Conservation (phyloP, 2,329 filamentous ascomycete species). For the Fusarium ramigenum region DNA sequence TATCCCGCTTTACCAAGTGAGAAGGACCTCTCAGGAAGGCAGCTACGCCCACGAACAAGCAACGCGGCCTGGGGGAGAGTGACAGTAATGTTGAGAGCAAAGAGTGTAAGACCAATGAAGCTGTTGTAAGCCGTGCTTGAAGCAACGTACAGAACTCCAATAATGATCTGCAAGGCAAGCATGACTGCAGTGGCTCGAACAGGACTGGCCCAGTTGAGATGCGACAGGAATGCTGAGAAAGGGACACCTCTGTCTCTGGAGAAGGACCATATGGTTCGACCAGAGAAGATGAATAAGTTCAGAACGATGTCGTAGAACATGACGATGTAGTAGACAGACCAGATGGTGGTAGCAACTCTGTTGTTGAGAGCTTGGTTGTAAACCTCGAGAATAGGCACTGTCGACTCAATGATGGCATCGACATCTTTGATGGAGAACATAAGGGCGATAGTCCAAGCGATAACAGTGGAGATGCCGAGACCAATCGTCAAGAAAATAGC, state of each 20-base stretch:
- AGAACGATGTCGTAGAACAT: slow-evolving; percentile 43
- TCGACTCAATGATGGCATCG: slow-evolving; percentile 35
- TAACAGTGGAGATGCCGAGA: slow-evolving; percentile 33
- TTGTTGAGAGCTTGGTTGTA: slow-evolving; percentile 40
- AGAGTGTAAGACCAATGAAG: slow-evolving; percentile 38
- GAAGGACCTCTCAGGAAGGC: slow-evolving; percentile 38
- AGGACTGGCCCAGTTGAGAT: slow-evolving; percentile 36
- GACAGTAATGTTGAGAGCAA: slow-evolving; percentile 41
- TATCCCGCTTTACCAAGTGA: slow-evolving; percentile 40
- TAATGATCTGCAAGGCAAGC: slow-evolving; percentile 40
- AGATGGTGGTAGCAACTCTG: slow-evolving; percentile 39
- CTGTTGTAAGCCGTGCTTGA: slow-evolving; percentile 40
- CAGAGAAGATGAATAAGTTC: slow-evolving; percentile 40
- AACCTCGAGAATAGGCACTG: slow-evolving; percentile 39
- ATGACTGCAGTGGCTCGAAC: slow-evolving; percentile 40
- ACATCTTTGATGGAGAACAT: slow-evolving; percentile 41
- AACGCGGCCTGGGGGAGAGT: slow-evolving; percentile 36
- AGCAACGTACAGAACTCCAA: slow-evolving; percentile 38
- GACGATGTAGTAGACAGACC: slow-evolving; percentile 39
- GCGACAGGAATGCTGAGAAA: slow-evolving; percentile 32
- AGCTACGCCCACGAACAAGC: slow-evolving; percentile 35
- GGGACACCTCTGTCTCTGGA: slow-evolving; percentile 40
- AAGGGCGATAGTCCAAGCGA: slow-evolving; percentile 39
- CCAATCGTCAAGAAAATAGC: slow-evolving; percentile 40
- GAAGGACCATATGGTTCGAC: slow-evolving; percentile 41